Evolutionary conservation across 2,329 filamentous ascomycete genomes (phyloP).

Genomic region (Zarea fungicola): DNA sequence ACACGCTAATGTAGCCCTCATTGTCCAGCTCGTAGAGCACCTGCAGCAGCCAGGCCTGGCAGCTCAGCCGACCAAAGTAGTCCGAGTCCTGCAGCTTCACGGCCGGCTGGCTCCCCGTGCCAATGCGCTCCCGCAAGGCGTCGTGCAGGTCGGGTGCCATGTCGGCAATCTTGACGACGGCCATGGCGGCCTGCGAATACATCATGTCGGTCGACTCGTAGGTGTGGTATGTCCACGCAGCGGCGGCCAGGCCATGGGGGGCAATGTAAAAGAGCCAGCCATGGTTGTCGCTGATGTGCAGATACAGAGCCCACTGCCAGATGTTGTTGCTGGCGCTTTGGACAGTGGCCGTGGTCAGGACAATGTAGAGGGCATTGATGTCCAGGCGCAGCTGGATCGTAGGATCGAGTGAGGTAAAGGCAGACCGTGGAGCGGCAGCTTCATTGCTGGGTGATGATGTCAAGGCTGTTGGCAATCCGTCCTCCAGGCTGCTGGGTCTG

Average conservation of each 20-base stretch:
- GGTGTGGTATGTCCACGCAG: conserved; percentile 3
- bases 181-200: neutral
- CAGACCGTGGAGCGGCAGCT: neutral
- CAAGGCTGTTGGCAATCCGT: no score
- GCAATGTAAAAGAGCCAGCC: conserved; percentile 10
- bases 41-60: conserved; percentile 14
- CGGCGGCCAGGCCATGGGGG: neutral
- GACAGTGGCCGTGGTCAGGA: conserved; percentile 5
- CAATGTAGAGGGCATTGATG: conserved; percentile 7
- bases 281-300: neutral
- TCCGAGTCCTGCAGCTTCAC: conserved; percentile 5
- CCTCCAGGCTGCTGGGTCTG: no score
- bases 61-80: conserved; percentile 11
- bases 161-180: conserved; percentile 9
- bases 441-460: no score
- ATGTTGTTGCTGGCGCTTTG: neutral
- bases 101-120: neutral
- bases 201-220: conserved; percentile 4
- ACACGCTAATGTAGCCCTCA: conserved; percentile 16
- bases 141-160: conserved; percentile 9
- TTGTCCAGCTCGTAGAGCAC: conserved; percentile 15
- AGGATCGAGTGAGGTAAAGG: neutral
- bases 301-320: conserved; percentile 9
- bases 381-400: conserved; percentile 1
- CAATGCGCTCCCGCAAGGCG: conserved; percentile 2